Evolutionary conservation across 352 stramenopile genomes (phyloP), one percentile per base, ranked within the genome.

Genomic region (Phytophthora chlamydospora): DNA sequence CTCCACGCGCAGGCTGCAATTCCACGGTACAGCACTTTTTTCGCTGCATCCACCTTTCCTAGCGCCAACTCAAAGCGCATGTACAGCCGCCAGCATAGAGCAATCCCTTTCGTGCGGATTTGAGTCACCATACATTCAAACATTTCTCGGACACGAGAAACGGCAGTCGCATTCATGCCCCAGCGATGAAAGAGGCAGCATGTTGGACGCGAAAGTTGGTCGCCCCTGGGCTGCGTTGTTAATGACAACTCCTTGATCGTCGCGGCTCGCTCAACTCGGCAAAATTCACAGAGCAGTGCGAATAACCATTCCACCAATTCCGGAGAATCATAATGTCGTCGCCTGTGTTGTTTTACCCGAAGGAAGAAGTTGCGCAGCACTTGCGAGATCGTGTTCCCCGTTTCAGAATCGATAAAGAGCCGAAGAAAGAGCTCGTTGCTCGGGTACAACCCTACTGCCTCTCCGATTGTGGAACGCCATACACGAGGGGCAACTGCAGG

Each of bases 181-280:
- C 82, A 94, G 24, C 66, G 66, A 71, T 95, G 87, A 47, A 88
- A 66, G 6, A 92, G 41, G 50, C 87, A 95, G 50, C 87, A 95
- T 5, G 56, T 59, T 42, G 29, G 36, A 1, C 51, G 40, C 14
- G 35, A 32, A 6, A 5, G 2, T 19, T 62, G 42, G 27, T 42
- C 21, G 21, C n/a, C 44, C 29, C 13, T 62, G 36, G 19, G 39
- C 35, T 42, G 27, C 17, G 19, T 27, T 12, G 21, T 50, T 13
- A 35, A 31, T 13, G 60, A 35, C 43, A 49, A 59, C 21, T 58
- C 24, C 35, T 39, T 40, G 12, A 62, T 52, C n/a, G 27, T 65
- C 6, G 58, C 63, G 19, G 59, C 49, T n/a, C 85, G 64, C 34
- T 94, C 80, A 38, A 78, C 57, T 6, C 85, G 78, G 41, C 57